A percentile compares a stretch with the other conserved stretches of the same genome.
Evolutionary conservation across 768 basidiomycete genomes (phyloP).

Genomic region (Termitomyces titanicus): DNA sequence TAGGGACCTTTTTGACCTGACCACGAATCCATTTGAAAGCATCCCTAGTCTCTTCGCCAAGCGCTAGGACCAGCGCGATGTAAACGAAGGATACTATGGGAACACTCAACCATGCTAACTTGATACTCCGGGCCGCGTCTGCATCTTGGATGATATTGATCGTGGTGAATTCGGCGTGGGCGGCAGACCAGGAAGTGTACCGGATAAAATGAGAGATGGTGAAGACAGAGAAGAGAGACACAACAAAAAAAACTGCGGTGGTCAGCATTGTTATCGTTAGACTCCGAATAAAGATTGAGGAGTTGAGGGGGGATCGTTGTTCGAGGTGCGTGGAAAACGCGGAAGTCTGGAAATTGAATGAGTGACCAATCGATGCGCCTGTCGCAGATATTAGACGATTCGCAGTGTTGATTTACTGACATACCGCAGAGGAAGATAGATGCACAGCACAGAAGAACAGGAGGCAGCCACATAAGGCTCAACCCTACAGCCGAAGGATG

Average conservation of each 20-base stretch:
- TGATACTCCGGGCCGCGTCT: constrained; percentile 23
- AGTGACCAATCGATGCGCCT: constrained; percentile 35
- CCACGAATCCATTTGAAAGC: constrained; percentile 29
- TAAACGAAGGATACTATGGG: constrained; percentile 36
- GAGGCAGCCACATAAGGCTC: constrained; percentile 42
- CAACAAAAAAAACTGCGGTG: constrained; percentile 36
- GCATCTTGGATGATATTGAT: constrained; percentile 28
- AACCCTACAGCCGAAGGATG: constrained; percentile 40
- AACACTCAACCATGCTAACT: constrained; percentile 37
- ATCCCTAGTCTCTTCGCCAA: constrained; percentile 39
- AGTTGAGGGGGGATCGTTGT: constrained; percentile 37
- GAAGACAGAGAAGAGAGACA: constrained; percentile 36
- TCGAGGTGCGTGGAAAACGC: constrained; percentile 33
- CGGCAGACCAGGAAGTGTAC: constrained; percentile 44
- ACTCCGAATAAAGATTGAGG: constrained; percentile 53
- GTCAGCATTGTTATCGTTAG: constrained; percentile 45
- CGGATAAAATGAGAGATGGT: constrained; percentile 26
- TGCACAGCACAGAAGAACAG: constrained; percentile 37
- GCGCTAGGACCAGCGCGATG: constrained; percentile 28
- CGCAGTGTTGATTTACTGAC: not conserved
- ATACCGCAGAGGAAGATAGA: constrained; percentile 41
- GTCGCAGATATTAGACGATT: not conserved
- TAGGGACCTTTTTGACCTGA: constrained; percentile 1
- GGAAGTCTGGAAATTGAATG: constrained; percentile 19
- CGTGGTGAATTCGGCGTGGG: constrained; percentile 38